Percentiles rank a stretch among this genome's conserved stretches.
Conservation (phyloP, 1,284 basidiomycete genomes). For the Apiotrichum gracile region DNA sequence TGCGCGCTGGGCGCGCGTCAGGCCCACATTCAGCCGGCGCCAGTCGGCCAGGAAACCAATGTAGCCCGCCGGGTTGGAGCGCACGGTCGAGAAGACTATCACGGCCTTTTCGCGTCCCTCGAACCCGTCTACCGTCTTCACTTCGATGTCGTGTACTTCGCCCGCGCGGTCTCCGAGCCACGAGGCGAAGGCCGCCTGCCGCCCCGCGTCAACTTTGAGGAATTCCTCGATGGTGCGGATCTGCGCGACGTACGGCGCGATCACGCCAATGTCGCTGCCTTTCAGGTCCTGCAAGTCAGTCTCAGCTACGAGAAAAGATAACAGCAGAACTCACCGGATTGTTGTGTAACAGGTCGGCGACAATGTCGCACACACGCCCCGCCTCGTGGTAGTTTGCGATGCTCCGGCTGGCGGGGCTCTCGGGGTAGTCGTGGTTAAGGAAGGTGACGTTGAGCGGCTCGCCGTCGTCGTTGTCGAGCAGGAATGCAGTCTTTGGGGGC, state of each 20-base stretch:
- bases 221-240: conserved; percentile 63
- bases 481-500: conserved; percentile 55
- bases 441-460: conserved; percentile 56
- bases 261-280: conserved; percentile 74
- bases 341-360: conserved; percentile 66
- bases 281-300: conserved; percentile 52
- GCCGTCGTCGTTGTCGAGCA: conserved; percentile 17
- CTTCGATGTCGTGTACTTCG: conserved; percentile 63
- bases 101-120: conserved; percentile 89
- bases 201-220: conserved; percentile 47
- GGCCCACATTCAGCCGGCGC: conserved; percentile 76
- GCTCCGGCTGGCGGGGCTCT: conserved; percentile 62
- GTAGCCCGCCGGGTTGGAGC: conserved; percentile 65
- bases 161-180: conserved; percentile 62
- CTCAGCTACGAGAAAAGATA: neutral
- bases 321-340: conserved; percentile 57
- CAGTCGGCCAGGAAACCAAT: conserved; percentile 89
- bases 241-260: conserved; percentile 79
- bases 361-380: conserved; percentile 65
- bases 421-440: conserved; percentile 65
- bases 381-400: conserved; percentile 69
- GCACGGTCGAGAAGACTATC: conserved; percentile 83
- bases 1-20: conserved; percentile 76
- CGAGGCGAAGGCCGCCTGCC: conserved; percentile 51
- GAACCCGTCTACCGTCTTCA: conserved; percentile 88